Conservation (phyloP, 352 stramenopile species). For the Globisporangium solare region DNA sequence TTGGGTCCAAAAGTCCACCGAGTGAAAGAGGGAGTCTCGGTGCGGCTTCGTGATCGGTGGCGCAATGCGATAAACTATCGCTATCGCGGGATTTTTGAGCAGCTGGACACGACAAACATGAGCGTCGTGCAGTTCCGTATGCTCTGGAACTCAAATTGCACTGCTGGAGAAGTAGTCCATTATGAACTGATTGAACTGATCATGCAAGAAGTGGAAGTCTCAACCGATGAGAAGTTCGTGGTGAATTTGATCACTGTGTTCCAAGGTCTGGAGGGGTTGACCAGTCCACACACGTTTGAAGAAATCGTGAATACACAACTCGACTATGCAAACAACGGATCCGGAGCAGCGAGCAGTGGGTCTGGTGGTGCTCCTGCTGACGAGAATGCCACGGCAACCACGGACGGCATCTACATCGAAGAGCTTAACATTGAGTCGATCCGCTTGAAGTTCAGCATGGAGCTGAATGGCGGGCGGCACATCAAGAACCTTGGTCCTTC, state of each 20-base stretch:
- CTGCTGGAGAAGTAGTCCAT: conserved; percentile 74
- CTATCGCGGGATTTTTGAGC: conserved; percentile 78
- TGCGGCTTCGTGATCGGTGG: conserved; percentile 81
- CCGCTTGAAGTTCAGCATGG: conserved; percentile 83
- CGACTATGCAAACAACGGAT: conserved; percentile 37
- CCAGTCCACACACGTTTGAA: conserved; percentile 71
- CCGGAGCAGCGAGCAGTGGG: conserved; percentile 17
- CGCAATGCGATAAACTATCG: conserved; percentile 80
- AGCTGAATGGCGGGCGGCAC: conserved; percentile 78
- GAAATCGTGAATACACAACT: conserved; percentile 76
- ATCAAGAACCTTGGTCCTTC: conserved; percentile 82
- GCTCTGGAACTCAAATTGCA: conserved; percentile 81
- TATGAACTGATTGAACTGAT: conserved; percentile 85
- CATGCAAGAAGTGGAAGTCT: conserved; percentile 87
- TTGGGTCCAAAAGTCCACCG: conserved; percentile 76
- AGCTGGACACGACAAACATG: conserved; percentile 59
- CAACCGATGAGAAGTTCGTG: conserved; percentile 88
- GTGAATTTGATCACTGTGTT: conserved; percentile 88
- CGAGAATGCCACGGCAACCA: conserved; percentile 17
- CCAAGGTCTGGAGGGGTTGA: conserved; percentile 74
- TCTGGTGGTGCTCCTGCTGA: conserved; percentile 20
- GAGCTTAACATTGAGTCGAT: conserved; percentile 82
- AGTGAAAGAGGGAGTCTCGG: conserved; percentile 83
- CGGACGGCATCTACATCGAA: conserved; percentile 84
- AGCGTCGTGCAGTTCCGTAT: conserved; percentile 84